These are phyloP conservation scores for Pythium periplocum DNA, from an alignment of 352 stramenopile genomes.

Conservation along the genomic window DNA sequence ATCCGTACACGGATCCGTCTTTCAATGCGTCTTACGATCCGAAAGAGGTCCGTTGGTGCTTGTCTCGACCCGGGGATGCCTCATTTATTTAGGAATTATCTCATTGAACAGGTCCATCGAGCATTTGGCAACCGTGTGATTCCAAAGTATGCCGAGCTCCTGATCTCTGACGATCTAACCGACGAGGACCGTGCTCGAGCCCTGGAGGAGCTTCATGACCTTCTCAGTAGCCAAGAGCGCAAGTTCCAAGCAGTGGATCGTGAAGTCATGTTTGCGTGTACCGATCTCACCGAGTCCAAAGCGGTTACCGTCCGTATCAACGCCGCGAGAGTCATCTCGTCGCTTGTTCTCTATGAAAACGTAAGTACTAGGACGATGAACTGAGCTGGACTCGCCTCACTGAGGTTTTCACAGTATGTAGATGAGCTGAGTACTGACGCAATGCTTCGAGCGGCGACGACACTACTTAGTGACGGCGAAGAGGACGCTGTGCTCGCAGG, in stretches of 20 bases:
- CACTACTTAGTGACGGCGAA: slow-evolving; percentile 35
- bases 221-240: slow-evolving; percentile 53
- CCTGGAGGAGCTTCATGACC: slow-evolving; percentile 40
- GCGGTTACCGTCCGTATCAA: slow-evolving; percentile 35
- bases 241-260: slow-evolving; percentile 45
- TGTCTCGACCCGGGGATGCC: not conserved
- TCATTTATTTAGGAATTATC: not conserved
- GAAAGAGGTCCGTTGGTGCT: slow-evolving; percentile 23
- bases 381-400: not conserved
- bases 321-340: slow-evolving; percentile 41
- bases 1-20: slow-evolving; percentile 46
- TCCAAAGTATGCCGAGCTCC: slow-evolving; percentile 54
- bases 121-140: slow-evolving; percentile 48
- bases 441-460: slow-evolving; percentile 39
- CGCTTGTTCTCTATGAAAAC: slow-evolving; percentile 49
- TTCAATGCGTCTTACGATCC: slow-evolving; percentile 58
- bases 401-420: not conserved
- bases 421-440: slow-evolving; percentile 49
- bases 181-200: slow-evolving; percentile 47
- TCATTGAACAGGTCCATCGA: slow-evolving; percentile 32
- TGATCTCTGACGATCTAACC: slow-evolving; percentile 45
- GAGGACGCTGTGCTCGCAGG: slow-evolving; percentile 39
- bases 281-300: slow-evolving; percentile 36
- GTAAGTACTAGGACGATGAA: slow-evolving; percentile 13
- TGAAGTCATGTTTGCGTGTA: slow-evolving; percentile 51